phyloP scores from a whole-genome alignment of 2,329 filamentous ascomycete genomes.

The Xylogone sp. region DNA sequence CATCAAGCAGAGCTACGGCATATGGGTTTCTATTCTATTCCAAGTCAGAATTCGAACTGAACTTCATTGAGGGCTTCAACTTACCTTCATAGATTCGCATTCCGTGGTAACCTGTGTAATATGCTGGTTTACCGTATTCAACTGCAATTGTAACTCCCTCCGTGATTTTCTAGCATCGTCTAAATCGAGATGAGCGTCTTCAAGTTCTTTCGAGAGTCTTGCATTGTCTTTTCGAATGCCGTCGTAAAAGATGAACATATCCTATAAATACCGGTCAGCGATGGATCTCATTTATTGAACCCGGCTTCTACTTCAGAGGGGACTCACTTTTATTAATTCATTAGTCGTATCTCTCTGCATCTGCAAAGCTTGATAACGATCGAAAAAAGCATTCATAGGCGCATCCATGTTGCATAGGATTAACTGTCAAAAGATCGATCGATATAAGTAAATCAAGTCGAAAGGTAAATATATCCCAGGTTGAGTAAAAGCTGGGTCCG shows the following conservation, averaged over 20 bases:
- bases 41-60: too few relatives aligned
- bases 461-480: too few relatives aligned
- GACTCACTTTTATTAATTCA: conserved; percentile 43
- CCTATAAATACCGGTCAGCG: conserved; percentile 29
- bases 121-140: conserved; percentile 36
- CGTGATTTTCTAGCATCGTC: conserved; percentile 43
- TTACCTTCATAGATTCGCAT: conserved; percentile 45
- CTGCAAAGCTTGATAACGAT: conserved; percentile 42
- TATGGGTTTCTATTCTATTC: conserved; percentile 48
- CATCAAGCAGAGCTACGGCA: conserved; percentile 58
- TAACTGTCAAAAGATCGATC: not conserved
- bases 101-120: conserved; percentile 33
- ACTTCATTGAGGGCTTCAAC: not conserved
- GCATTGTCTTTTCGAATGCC: conserved; percentile 44
- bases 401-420: not conserved
- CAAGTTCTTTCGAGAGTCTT: conserved; percentile 36
- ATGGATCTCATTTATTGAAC: not conserved
- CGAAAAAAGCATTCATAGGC: conserved; percentile 40
- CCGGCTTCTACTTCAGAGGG: not conserved
- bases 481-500: too few relatives aligned
- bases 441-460: not conserved
- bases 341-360: conserved; percentile 37
- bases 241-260: conserved; percentile 44
- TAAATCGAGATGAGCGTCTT: conserved; percentile 45
- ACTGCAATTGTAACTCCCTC: conserved; percentile 45